Evolutionary conservation across 495 filamentous ascomycete species (phyloP).

Genomic region (Penicillium steckii): DNA sequence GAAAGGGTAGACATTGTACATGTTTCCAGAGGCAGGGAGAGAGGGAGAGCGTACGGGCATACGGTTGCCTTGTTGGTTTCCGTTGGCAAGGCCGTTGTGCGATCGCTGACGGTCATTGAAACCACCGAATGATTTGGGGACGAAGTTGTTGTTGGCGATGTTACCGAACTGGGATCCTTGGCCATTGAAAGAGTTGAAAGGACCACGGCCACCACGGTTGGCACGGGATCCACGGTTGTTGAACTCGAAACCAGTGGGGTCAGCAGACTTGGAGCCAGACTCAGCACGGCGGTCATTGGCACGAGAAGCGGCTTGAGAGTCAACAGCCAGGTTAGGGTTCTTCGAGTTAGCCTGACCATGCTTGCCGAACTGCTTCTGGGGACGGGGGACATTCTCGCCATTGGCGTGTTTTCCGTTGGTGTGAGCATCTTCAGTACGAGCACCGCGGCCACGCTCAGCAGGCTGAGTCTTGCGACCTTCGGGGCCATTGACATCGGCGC

Average conservation of each 20-base stretch:
- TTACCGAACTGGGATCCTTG: constrained; percentile 50
- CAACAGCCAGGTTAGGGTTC: constrained; percentile 32
- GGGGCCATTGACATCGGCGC: constrained; percentile 29
- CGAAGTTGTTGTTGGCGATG: constrained; percentile 38
- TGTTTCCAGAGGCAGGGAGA: constrained; percentile 38
- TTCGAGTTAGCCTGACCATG: constrained; percentile 33
- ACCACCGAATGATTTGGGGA: constrained; percentile 37
- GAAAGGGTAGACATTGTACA: constrained; percentile 39
- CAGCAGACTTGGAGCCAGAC: constrained; percentile 39
- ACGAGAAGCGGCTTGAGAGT: constrained; percentile 33
- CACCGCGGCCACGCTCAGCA: constrained; percentile 33
- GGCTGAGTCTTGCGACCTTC: constrained; percentile 37
- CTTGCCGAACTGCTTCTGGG: constrained; percentile 35
- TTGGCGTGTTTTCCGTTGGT: constrained; percentile 23
- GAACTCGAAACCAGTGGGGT: constrained; percentile 38
- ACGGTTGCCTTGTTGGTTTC: constrained; percentile 37
- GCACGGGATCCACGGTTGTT: constrained; percentile 50
- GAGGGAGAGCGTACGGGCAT: constrained; percentile 51
- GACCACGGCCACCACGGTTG: constrained; percentile 52
- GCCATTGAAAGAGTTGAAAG: constrained; percentile 35
- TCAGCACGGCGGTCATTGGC: constrained; percentile 38
- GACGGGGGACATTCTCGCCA: constrained; percentile 30
- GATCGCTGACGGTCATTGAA: constrained; percentile 44
- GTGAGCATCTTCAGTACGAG: constrained; percentile 37
- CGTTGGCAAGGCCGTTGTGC: constrained; percentile 35